phyloP scores from a whole-genome alignment of 2,329 filamentous ascomycete genomes.

The Alternaria arbusti region DNA sequence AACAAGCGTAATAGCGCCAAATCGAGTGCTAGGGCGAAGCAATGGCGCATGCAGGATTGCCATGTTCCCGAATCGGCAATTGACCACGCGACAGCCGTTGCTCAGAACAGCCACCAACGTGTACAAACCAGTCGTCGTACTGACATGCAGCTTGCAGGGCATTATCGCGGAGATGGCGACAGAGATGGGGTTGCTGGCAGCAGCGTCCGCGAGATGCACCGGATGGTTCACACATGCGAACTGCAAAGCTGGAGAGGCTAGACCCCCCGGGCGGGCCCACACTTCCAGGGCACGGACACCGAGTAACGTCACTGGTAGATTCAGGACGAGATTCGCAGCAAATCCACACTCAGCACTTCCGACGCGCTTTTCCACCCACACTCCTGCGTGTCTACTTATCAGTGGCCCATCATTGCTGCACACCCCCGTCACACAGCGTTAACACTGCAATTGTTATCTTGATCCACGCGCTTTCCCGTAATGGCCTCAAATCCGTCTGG shows the following conservation, averaged over 20 bases:
- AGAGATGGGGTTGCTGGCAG: not conserved
- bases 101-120: not conserved
- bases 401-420: slow-evolving; percentile 9
- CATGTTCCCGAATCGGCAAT: slow-evolving; percentile 8
- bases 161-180: not conserved
- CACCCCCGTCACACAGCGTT: not conserved
- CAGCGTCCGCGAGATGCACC: not conserved
- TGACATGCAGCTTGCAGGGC: not conserved
- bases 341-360: slow-evolving; percentile 2
- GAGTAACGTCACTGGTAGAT: slow-evolving; percentile 13
- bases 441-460: slow-evolving; percentile 5
- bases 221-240: slow-evolving; percentile 9
- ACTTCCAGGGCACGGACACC: slow-evolving; percentile 2
- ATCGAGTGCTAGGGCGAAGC: slow-evolving; percentile 1
- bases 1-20: not conserved
- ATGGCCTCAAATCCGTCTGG: slow-evolving; percentile 27
- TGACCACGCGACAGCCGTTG: slow-evolving; percentile 12
- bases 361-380: not conserved
- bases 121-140: not conserved
- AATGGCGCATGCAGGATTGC: not conserved
- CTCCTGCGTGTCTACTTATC: slow-evolving; percentile 3
- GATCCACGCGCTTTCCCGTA: slow-evolving; percentile 1
- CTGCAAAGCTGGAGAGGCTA: slow-evolving; percentile 6
- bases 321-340: not conserved
- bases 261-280: not conserved